Evolutionary conservation across 495 filamentous ascomycete species (phyloP), one percentile per base, ranked within the genome.

Genomic region (Lasiosphaeria ovina): DNA sequence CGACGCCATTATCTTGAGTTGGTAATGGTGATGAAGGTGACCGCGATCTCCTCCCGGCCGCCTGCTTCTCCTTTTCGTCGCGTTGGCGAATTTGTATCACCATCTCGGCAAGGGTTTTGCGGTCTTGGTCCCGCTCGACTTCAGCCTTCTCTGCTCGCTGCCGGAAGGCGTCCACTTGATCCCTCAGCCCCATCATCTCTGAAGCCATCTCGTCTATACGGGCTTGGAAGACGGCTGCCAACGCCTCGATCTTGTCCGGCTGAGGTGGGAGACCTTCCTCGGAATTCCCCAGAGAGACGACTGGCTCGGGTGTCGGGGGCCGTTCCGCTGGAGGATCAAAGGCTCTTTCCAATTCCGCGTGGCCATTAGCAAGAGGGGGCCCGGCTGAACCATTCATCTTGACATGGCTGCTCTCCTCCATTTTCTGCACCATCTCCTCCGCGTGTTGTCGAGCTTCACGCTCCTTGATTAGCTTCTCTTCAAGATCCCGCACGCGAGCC

Each of bases 81-180:
- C 87, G 87, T 62, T 79, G 79, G 51, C 90, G 84, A 49, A 96
- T 85, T 35, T 87, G 88, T 65, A 90, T 84, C 14, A 97, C 87
- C 92, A 97, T 93, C 69, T 97, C 91, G 0, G 88, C 87, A 31
- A 98, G 75, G 1, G 87, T 89, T 69, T 87, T 87, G 54, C 87
- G 85, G 52, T 85, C 81, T 42, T 80, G 76, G 58, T 82, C 79
- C 33, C 83, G 81, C 62, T 96, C 91, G 17, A 80, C 77, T 69
- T 97, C 92, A 3, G 93, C 92, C 51, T 76, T 84, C 71, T 96
- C 87, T 3, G 92, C 91, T 12, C 90, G 85, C 14, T 82, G 75
- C 63, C 87, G 87, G 74, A 91, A 96, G 0, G 75, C 74, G 52
- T 93, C 87, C 66, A 97, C 86, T 71, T 93, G 85, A 58, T 85